Percentiles rank a stretch among this genome's conserved stretches.
Conservation (phyloP, 2,329 filamentous ascomycete genomes). For the Penicillium sp. region DNA sequence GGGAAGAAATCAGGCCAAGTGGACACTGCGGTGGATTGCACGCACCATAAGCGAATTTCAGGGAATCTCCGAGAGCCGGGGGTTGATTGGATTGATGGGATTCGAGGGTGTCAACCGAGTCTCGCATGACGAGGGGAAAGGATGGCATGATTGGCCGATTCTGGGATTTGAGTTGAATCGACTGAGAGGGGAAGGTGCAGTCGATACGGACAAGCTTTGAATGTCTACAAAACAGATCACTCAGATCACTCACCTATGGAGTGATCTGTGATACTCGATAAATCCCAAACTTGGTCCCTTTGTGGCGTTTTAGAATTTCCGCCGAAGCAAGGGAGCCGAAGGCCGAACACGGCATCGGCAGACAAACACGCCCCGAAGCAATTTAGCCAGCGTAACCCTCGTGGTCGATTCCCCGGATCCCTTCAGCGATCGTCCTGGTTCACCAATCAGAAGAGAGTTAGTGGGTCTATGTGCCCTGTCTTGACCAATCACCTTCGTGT, state of each 20-base stretch:
- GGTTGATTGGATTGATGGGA: no score
- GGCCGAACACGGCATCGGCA: conserved; percentile 12
- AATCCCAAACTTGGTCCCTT: no score
- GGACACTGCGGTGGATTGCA: conserved; percentile 12
- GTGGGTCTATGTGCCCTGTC: background rate
- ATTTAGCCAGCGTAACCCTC: conserved; percentile 1
- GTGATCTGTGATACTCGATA: no score
- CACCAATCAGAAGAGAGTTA: conserved; percentile 15
- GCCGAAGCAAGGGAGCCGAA: conserved; percentile 1
- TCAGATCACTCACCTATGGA: no score
- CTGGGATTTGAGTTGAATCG: background rate
- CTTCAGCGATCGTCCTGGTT: conserved; percentile 3
- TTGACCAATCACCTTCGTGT: conserved; percentile 7
- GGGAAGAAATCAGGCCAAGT: conserved; percentile 4
- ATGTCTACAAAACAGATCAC: no score
- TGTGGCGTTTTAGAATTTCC: no score
- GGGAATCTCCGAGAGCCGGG: no score
- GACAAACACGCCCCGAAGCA: conserved; percentile 5
- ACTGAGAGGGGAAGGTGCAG: no score
- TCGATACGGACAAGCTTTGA: no score
- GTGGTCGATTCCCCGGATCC: conserved; percentile 17
- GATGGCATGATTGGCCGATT: conserved; percentile 1
- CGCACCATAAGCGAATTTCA: no score
- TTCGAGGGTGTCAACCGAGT: no score
- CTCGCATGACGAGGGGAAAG: background rate